Base-by-base conservation (phyloP, 176 grass and related monocot genomes). In the Carex pumila region DNA sequence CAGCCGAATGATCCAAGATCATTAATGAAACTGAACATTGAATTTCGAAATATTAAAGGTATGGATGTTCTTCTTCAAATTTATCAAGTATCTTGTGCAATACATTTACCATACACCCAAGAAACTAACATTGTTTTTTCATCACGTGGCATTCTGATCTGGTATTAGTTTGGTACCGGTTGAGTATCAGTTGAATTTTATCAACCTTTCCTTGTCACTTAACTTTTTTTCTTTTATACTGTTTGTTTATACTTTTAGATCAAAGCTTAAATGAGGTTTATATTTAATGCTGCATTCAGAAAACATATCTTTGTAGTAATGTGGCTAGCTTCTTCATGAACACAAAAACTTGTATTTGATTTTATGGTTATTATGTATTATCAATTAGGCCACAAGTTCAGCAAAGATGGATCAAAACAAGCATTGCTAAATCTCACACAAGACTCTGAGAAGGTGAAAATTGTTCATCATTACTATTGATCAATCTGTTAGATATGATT, bases 1-100 rank as follows among this genome's bases (percentile, higher is more conserved):
- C 81, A 81, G 22, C 95, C 95, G 14, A 86, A 89, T 80, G 95
- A 98, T 89, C 92, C 89, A 0, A 80, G 89, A n/a, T 98, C 95
- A 1, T 82, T 87, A 10, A 98, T 94, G 95, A 98, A 95, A 83
- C 72, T 98, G 77, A 95, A 89, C 71, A 92, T 93, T 1, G 91
- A 98, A 68, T 94, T 98, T 85, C 81, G 60, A 34, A 94, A 55
- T 79, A 98, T 98, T 66, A 98, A 94, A 98, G 91, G 95, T 94
- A 91, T 60, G 47, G 31, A 37, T 0, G 0, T 34, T 82, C 54
- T 90, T 53, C 12, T n/a, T 72, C 14, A 3, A 43, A 70, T 76
- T 65, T 90, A 41, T 68, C 47, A 50, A 50, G 47, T 57, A 10
- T 36, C 3, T 57, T 4, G 54, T 47, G 2, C 1, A 79, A 21